phyloP scores from a whole-genome alignment of 2,329 filamentous ascomycete genomes.

The Alternaria triticina region DNA sequence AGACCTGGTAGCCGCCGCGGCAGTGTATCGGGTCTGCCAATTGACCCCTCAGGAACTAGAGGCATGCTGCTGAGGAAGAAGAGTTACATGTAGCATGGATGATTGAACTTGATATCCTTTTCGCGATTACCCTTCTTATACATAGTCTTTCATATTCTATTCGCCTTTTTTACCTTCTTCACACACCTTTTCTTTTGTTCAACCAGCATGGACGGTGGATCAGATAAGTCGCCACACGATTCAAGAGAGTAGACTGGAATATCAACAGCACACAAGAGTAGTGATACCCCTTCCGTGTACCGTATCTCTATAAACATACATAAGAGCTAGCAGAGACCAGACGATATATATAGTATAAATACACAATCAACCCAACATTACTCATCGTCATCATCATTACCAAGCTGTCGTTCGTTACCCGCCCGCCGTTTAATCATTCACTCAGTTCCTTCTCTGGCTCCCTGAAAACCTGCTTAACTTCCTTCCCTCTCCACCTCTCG shows the following conservation, averaged over 20 bases:
- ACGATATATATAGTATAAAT: background rate
- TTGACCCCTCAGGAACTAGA: conserved; percentile 41
- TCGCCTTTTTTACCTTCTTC: background rate
- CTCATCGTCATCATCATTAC: background rate
- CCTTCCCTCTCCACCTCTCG: conserved; percentile 27
- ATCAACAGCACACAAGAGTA: background rate
- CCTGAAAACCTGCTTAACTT: conserved; percentile 10
- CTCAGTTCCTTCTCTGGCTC: background rate
- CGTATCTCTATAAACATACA: background rate
- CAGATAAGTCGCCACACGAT: background rate
- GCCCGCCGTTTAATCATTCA: background rate
- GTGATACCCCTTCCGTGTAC: background rate
- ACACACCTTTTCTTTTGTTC: background rate
- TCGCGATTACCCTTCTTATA: background rate
- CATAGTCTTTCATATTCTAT: background rate
- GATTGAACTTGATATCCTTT: background rate
- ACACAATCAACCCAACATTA: background rate
- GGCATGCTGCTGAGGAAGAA: conserved; percentile 40
- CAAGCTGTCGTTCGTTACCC: background rate
- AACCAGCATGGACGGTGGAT: background rate
- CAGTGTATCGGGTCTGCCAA: conserved; percentile 21
- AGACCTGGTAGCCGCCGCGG: conserved; percentile 24
- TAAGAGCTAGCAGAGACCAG: background rate
- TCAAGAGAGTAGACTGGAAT: background rate
- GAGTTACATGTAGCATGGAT: conserved; percentile 5